Percentiles rank a stretch among this genome's conserved stretches.
Conservation (phyloP, 768 basidiomycete species). For the Mycena vitilis region DNA sequence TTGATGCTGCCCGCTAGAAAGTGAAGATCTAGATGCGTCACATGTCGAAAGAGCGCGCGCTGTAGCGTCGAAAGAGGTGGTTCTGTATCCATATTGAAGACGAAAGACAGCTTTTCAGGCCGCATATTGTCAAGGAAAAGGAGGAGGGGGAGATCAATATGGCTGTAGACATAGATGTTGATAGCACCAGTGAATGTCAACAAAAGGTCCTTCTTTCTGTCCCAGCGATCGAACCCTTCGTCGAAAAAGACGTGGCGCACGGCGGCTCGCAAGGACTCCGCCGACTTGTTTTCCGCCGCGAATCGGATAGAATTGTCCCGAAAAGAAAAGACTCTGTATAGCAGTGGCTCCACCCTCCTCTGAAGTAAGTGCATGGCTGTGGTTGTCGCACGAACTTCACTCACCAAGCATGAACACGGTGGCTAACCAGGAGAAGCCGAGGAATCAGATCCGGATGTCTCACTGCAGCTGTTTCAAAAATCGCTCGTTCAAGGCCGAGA, state of each 20-base stretch:
- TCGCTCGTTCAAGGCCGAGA: background rate
- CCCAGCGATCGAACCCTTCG: background rate
- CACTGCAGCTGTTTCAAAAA: background rate
- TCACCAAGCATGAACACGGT: background rate
- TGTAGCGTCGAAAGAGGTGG: background rate
- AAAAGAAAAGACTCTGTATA: background rate
- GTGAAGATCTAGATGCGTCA: background rate
- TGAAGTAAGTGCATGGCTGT: background rate
- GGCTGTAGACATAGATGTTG: background rate
- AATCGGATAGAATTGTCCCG: too few species aligned
- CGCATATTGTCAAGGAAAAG: background rate
- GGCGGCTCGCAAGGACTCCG: background rate
- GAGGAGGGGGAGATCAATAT: background rate
- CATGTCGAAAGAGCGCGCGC: background rate
- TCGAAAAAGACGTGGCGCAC: background rate
- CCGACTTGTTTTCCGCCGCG: background rate
- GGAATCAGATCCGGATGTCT: background rate
- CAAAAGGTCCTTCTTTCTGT: background rate
- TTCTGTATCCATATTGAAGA: too few species aligned
- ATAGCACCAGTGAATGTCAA: background rate
- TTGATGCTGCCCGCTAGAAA: background rate
- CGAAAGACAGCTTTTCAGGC: background rate
- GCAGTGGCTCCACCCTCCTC: background rate
- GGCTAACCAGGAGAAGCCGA: background rate
- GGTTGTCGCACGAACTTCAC: background rate